Percentiles rank a stretch among this genome's conserved stretches.
These are phyloP conservation scores for Blastobotrys serpentis DNA, from an alignment of 1,139 yeast species.

Conservation along the genomic window DNA sequence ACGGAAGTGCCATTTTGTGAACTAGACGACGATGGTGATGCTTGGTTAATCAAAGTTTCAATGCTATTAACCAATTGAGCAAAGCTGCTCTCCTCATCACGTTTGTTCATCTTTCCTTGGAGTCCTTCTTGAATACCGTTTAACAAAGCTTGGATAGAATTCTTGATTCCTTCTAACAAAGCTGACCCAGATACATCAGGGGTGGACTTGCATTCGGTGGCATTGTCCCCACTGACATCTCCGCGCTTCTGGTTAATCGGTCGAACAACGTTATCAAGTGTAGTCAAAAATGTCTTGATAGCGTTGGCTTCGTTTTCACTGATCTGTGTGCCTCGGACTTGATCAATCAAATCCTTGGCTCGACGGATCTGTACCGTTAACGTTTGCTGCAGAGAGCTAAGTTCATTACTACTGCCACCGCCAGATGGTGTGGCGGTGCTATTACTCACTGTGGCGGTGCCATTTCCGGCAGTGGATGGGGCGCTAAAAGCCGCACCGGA, in stretches of 20 bases:
- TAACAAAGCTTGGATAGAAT: not conserved
- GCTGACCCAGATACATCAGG: not conserved
- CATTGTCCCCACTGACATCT: not conserved
- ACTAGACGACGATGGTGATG: not conserved
- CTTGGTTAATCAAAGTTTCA: not conserved
- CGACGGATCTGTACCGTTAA: slow-evolving; percentile 5
- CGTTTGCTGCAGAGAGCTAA: not conserved
- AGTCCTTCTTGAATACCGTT: not conserved
- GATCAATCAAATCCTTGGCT: slow-evolving; percentile 8
- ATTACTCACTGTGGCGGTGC: not conserved
- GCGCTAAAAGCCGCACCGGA: too few relatives aligned
- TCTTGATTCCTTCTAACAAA: slow-evolving; percentile 2
- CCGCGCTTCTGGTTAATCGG: not conserved
- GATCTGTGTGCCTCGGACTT: slow-evolving; percentile 5
- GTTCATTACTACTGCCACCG: not conserved
- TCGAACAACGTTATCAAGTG: slow-evolving; percentile 5
- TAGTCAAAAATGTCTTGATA: slow-evolving; percentile 3
- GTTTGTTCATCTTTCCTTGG: not conserved
- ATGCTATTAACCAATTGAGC: not conserved
- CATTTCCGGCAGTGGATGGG: not conserved
- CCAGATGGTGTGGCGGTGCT: not conserved
- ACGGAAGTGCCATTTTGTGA: not conserved
- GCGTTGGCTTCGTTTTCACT: slow-evolving; percentile 5
- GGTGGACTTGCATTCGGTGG: slow-evolving; percentile 1
- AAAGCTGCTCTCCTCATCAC: not conserved